Evolutionary conservation across 1,139 yeast species (phyloP).

Genomic region (Yamadazyma siamensis): DNA sequence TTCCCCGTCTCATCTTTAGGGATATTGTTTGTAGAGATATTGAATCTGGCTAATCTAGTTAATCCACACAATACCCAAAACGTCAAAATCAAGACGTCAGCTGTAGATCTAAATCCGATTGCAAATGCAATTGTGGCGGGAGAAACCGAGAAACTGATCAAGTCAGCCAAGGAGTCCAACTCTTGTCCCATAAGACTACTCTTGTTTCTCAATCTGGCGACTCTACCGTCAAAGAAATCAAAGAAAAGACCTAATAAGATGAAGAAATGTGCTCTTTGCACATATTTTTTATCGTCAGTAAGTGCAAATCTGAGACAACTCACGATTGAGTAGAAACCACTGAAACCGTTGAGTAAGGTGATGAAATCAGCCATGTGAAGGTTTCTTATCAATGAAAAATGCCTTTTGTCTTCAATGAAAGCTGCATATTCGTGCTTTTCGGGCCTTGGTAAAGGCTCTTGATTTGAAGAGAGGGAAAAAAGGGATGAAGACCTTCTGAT

Average conservation of each 20-base stretch:
- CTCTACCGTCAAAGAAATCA: conserved; percentile 96
- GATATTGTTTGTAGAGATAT: conserved; percentile 86
- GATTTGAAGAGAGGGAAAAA: conserved; percentile 40
- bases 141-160: conserved; percentile 87
- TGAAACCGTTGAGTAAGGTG: conserved; percentile 84
- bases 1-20: conserved; percentile 87
- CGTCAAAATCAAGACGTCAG: conserved; percentile 72
- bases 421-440: conserved; percentile 74
- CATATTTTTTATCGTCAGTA: conserved; percentile 64
- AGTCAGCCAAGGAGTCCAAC: conserved; percentile 91
- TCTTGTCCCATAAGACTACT: conserved; percentile 96
- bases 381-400: conserved; percentile 70
- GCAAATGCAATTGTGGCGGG: conserved; percentile 93
- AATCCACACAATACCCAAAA: conserved; percentile 92
- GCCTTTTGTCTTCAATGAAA: conserved; percentile 77
- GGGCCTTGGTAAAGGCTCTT: conserved; percentile 50
- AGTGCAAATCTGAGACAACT: conserved; percentile 79
- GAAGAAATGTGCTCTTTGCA: conserved; percentile 86
- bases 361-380: conserved; percentile 95
- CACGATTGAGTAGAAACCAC: conserved; percentile 86
- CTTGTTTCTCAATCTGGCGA: conserved; percentile 90
- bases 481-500: conserved; percentile 44
- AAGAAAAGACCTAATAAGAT: conserved; percentile 86
- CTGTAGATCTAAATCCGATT: conserved; percentile 80
- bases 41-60: conserved; percentile 90